A percentile compares a stretch with the other conserved stretches of the same genome.
Conservation (phyloP, 495 filamentous ascomycete genomes). For the Neurospora sp. region DNA sequence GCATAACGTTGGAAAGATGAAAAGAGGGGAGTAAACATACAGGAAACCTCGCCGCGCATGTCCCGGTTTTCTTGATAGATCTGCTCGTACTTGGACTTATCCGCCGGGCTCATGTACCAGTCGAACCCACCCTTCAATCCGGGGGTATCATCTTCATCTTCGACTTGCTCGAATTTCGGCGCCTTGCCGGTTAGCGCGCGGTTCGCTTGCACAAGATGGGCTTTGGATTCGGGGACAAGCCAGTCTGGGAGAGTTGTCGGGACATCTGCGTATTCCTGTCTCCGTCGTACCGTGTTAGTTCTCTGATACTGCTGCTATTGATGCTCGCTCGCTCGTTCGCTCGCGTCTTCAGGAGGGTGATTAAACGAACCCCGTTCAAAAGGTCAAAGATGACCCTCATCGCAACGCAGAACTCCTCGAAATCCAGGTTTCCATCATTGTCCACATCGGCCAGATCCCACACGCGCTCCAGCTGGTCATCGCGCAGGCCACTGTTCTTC, state of each 20-base stretch:
- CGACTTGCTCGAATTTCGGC: slow-evolving; percentile 69
- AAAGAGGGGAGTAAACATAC: slow-evolving; percentile 36
- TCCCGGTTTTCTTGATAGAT: slow-evolving; percentile 88
- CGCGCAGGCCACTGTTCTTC: slow-evolving; percentile 85
- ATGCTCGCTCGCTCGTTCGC: not conserved
- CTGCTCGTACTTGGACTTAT: slow-evolving; percentile 87
- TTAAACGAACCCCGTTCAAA: slow-evolving; percentile 66
- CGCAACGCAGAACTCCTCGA: slow-evolving; percentile 98
- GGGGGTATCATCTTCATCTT: slow-evolving; percentile 64
- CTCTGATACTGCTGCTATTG: not conserved
- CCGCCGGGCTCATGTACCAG: slow-evolving; percentile 94
- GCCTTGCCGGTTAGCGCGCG: slow-evolving; percentile 68
- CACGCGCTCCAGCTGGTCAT: slow-evolving; percentile 91
- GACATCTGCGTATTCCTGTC: slow-evolving; percentile 77
- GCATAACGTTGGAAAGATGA: not conserved
- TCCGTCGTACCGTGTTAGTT: not conserved
- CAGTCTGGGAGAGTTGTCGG: slow-evolving; percentile 80
- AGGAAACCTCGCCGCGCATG: slow-evolving; percentile 73
- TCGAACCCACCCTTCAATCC: slow-evolving; percentile 94
- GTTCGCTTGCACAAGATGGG: slow-evolving; percentile 85
- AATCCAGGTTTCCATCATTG: slow-evolving; percentile 91
- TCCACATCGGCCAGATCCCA: slow-evolving; percentile 98
- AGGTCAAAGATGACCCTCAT: slow-evolving; percentile 97
- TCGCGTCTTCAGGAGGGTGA: not conserved
- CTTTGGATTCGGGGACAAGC: slow-evolving; percentile 93